phyloP scores from a whole-genome alignment of 2,329 filamentous ascomycete genomes.

The Periconia macrospinosa region DNA sequence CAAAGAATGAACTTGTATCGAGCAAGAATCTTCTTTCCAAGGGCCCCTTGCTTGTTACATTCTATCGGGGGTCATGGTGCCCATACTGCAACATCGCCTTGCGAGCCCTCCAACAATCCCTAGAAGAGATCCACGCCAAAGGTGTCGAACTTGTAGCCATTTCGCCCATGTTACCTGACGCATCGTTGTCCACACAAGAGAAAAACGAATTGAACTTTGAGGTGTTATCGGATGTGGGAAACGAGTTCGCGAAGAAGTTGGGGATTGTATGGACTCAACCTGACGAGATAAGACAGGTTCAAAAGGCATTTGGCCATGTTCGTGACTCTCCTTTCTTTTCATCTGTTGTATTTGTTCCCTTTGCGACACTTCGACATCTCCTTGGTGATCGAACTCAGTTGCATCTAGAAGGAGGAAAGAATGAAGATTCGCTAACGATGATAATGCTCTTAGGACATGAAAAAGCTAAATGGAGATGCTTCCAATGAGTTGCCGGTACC shows the following conservation, averaged over 20 bases:
- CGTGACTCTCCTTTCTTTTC: not conserved
- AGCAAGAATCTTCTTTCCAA: constrained; percentile 31
- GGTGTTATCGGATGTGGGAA: constrained; percentile 46
- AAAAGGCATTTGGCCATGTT: constrained; percentile 2
- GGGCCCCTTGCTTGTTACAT: constrained; percentile 45
- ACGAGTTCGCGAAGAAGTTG: constrained; percentile 31
- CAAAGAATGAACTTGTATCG: constrained; percentile 36
- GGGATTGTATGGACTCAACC: constrained; percentile 12
- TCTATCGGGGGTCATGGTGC: constrained; percentile 53
- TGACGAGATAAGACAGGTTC: not conserved
- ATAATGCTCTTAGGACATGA: not conserved
- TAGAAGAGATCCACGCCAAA: constrained; percentile 39
- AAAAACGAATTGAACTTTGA: constrained; percentile 47
- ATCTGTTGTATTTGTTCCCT: too few species aligned
- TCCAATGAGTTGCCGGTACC: constrained; percentile 8
- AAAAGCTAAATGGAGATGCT: constrained; percentile 7
- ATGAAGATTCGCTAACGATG: too few species aligned
- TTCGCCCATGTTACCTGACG: constrained; percentile 47
- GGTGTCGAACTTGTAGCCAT: constrained; percentile 49
- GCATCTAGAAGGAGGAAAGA: too few species aligned
- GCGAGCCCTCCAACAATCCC: constrained; percentile 36
- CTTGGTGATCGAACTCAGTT: too few species aligned
- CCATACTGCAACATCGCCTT: constrained; percentile 51
- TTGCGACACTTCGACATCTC: too few species aligned
- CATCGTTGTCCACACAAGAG: constrained; percentile 41